Percentiles rank a stretch among this genome's conserved stretches.
These are phyloP conservation scores for Cryptococcus maquisensis DNA, from an alignment of 1,284 basidiomycete species.

Conservation along the genomic window DNA sequence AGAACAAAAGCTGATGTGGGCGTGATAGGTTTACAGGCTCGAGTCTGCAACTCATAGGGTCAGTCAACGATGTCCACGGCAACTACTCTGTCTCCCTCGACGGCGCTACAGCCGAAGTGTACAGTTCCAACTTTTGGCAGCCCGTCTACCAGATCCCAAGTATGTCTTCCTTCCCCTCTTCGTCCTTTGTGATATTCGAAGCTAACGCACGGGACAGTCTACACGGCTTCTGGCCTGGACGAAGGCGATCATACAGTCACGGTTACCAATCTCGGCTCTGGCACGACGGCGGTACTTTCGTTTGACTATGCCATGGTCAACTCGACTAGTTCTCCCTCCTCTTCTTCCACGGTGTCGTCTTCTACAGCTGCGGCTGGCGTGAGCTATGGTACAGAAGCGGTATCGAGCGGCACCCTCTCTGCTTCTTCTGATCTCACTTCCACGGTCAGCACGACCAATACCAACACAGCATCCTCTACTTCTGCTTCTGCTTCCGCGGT, in stretches of 20 bases:
- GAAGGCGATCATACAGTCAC: conserved; percentile 14
- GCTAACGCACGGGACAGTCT: conserved; percentile 2
- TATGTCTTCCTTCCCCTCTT: background rate
- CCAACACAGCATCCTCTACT: too few species aligned
- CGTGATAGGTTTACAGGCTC: conserved; percentile 9
- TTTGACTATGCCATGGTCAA: conserved; percentile 19
- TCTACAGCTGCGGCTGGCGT: background rate
- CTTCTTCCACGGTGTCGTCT: too few species aligned
- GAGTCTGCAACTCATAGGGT: conserved; percentile 14
- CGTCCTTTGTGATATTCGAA: too few species aligned
- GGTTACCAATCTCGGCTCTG: conserved; percentile 13
- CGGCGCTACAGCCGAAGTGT: conserved; percentile 7
- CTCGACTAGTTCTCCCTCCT: conserved; percentile 7
- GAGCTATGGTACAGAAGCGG: background rate
- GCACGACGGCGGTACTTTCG: background rate
- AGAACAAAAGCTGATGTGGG: too few species aligned
- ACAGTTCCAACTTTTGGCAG: background rate
- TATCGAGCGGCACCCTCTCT: background rate
- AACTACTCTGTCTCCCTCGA: conserved; percentile 20
- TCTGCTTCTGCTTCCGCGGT: background rate
- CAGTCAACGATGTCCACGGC: conserved; percentile 11
- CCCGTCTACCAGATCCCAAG: background rate
- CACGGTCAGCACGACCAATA: too few species aligned
- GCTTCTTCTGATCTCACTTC: too few species aligned
- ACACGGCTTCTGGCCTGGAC: conserved; percentile 7